phyloP scores from a whole-genome alignment of 306 rosid species.

The Corylus avellana region DNA sequence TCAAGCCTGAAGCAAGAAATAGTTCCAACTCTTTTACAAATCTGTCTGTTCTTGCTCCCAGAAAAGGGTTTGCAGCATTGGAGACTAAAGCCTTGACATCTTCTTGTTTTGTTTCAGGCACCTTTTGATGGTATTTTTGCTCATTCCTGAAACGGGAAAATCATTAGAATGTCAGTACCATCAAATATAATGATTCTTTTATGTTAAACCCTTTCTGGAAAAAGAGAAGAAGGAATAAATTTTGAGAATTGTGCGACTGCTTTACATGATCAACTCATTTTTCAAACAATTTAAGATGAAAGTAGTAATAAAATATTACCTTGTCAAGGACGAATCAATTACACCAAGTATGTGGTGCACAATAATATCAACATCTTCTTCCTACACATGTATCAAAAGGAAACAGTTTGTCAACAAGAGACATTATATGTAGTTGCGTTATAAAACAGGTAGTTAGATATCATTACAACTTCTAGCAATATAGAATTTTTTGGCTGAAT shows the following conservation, averaged over 20 bases:
- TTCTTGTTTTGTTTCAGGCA: conserved; percentile 51
- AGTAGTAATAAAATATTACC: conserved; percentile 35
- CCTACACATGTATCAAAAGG: conserved; percentile 47
- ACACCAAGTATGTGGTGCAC: conserved; percentile 75
- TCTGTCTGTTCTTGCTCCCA: conserved; percentile 61
- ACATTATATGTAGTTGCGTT: background rate
- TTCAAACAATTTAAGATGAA: conserved; percentile 19
- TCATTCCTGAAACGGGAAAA: conserved; percentile 40
- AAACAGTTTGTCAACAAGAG: conserved; percentile 18
- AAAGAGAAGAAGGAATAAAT: background rate
- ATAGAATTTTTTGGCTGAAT: background rate
- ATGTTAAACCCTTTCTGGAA: background rate
- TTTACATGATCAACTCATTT: conserved; percentile 12
- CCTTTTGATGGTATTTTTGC: conserved; percentile 27
- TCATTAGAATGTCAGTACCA: background rate
- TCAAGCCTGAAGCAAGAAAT: conserved; percentile 88
- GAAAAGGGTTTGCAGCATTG: conserved; percentile 71
- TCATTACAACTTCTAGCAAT: background rate
- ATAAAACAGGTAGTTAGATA: background rate
- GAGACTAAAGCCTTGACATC: conserved; percentile 51
- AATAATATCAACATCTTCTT: conserved; percentile 80
- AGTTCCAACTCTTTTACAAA: conserved; percentile 72
- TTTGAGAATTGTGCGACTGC: background rate
- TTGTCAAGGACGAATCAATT: conserved; percentile 41
- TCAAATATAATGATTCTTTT: background rate